Base-by-base conservation (phyloP, 306 rosid species). In the Coriaria nepalensis region DNA sequence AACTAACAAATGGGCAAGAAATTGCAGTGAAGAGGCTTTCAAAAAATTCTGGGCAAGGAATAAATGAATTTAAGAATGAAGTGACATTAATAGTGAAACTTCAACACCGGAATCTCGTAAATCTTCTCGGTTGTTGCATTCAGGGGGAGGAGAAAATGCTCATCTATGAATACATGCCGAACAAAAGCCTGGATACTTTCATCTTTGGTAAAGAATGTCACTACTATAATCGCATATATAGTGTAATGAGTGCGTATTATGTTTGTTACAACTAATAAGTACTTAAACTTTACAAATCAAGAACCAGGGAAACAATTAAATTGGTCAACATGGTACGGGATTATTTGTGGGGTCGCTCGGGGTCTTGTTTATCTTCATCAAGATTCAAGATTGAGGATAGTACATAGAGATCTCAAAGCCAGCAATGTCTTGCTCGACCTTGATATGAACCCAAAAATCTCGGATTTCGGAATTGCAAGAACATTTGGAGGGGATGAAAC, bases 311-410 rank as follows among this genome's bases (percentile, higher is more conserved):
- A 33, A 13, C 33, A 33, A 35, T 14, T 47, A 14, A 35, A 15
- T 33, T 65, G 60, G 70, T 39, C 59, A 6, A 54, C 10, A 9
- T 55, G 55, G 29, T 65, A 50, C 43, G 35, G n/a, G 8, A 65
- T 57, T 38, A 38, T 67, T 33, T 40, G 40, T 34, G 90, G 84
- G 45, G 46, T 80, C 39, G 77, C 75, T 0, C 65, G 77, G 9
- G 81, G 90, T 13, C 77, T 77, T 34, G 35, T 80, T 4, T 80
- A 80, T 64, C 90, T 80, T 39, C 84, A 80, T 53, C 68, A 73
- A 35, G 79, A 73, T 64, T 73, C 75, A 5, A 64, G 75, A 45
- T 4, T 68, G 13, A 68, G 65, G 49, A 73, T 73, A 42, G 63
- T 73, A 8, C 74, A 72, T 36, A 54, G 74, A 47, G 74, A 68